phyloP scores from a whole-genome alignment of 768 basidiomycete genomes.

The Chalciporus chontae region DNA sequence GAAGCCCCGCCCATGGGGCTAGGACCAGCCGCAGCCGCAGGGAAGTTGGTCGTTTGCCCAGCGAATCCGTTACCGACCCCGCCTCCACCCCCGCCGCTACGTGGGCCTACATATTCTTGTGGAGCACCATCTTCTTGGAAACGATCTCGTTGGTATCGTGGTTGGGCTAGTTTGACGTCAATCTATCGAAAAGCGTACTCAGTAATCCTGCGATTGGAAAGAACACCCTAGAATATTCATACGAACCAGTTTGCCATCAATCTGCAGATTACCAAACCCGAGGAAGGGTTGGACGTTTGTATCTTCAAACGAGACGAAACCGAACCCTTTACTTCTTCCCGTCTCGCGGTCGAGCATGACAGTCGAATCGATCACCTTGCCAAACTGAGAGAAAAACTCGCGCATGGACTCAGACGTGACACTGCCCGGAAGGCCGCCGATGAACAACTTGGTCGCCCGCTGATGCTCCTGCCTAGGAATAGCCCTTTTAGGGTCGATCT shows the following conservation, averaged over 20 bases:
- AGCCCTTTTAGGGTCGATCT: slow-evolving; percentile 99
- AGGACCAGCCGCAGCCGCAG: slow-evolving; percentile 20
- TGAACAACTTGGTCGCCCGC: slow-evolving; percentile 91
- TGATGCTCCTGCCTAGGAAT: slow-evolving; percentile 96
- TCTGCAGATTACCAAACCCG: slow-evolving; percentile 82
- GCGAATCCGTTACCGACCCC: slow-evolving; percentile 25
- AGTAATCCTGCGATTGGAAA: neutral
- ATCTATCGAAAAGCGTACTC: slow-evolving; percentile 50
- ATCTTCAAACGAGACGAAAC: slow-evolving; percentile 94
- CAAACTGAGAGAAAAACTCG: slow-evolving; percentile 90
- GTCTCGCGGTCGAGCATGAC: slow-evolving; percentile 99
- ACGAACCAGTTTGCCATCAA: slow-evolving; percentile 92
- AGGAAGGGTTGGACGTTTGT: slow-evolving; percentile 88
- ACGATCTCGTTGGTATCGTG: slow-evolving; percentile 75
- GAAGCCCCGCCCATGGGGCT: slow-evolving; percentile 28
- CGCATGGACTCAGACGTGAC: slow-evolving; percentile 95
- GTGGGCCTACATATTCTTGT: slow-evolving; percentile 15
- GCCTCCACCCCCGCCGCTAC: slow-evolving; percentile 2
- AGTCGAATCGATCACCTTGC: slow-evolving; percentile 94
- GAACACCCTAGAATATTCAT: no score
- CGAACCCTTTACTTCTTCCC: slow-evolving; percentile 93
- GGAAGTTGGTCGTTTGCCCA: slow-evolving; percentile 38
- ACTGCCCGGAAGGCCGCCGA: slow-evolving; percentile 87
- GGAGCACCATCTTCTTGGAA: slow-evolving; percentile 44
- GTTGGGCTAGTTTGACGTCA: slow-evolving; percentile 95